Base-by-base conservation (phyloP, 805 yeast genomes). In the Cyberlindnera sargentensis region DNA sequence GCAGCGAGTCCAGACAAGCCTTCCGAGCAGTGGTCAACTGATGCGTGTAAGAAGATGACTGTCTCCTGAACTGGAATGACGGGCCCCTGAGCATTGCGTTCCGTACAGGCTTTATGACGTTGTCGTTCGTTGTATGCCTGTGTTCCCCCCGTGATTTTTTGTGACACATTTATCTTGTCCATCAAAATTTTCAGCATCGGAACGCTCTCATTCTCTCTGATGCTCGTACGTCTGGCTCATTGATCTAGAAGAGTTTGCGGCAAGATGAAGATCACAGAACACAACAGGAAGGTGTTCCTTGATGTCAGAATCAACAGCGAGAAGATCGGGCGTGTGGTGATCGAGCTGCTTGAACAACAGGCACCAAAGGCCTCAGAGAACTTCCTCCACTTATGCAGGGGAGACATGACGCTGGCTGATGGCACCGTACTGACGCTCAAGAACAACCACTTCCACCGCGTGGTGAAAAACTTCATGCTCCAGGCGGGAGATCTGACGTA, bases 381-480 rank as follows among this genome's bases (percentile, higher is more conserved):
- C 58, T 80, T 84, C 51, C 41, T 64, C 3, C 61, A 63, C 23
- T 59, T 82, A 11, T 73, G 82, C 52, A 51, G 55, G 26, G 67
- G 72, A 8, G 67, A 65, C 37, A 40, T 51, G 5, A 49, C 51
- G 1, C 30, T 48, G 6, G 44, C 46, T 3, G 47, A 53, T 26
- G 63, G 58, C 5, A 46, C 49, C 15, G 42, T 39, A 5, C 52
- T 71, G 15, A 51, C 67, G 1, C 75, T 67, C 44, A 66, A 71
- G 47, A 58, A 66, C 23, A 75, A 72, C 34, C 65, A 61, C 34
- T 81, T 85, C 59, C 84, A 81, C 52, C 66, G 86, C 43, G 76
- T 82, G 3, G 67, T 84, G 41, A 79, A 75, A 55, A 84, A 80
- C 57, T 84, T 84, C 55, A 76, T 82, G 69, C 63, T 84, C 15